phyloP scores from a whole-genome alignment of 768 basidiomycete genomes.

The Artomyces pyxidatus region DNA sequence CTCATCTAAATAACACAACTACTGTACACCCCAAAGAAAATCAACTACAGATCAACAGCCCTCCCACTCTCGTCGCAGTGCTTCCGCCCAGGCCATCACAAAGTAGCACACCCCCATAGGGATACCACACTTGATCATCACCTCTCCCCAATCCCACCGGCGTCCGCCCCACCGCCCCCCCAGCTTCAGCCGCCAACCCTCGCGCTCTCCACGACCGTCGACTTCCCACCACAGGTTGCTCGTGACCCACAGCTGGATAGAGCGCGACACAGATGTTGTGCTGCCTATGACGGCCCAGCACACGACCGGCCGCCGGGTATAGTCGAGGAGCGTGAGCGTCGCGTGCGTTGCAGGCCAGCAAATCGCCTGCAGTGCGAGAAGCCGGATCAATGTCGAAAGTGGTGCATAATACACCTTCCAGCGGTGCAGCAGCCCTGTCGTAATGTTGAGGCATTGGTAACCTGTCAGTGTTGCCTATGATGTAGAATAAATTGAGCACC shows the following conservation, averaged over 20 bases:
- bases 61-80: constrained; percentile 32
- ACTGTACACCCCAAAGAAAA: background rate
- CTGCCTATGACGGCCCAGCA: constrained; percentile 89
- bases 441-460: constrained; percentile 80
- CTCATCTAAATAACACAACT: too few species aligned
- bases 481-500: background rate
- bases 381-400: constrained; percentile 80
- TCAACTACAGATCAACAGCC: constrained; percentile 12
- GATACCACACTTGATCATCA: constrained; percentile 58
- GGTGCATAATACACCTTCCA: constrained; percentile 92
- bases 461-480: constrained; percentile 73
- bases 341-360: constrained; percentile 94
- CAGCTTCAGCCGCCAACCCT: constrained; percentile 14
- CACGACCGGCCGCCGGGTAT: constrained; percentile 64
- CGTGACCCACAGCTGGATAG: constrained; percentile 93
- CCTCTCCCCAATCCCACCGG: constrained; percentile 76
- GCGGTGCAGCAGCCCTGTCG: constrained; percentile 81
- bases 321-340: constrained; percentile 68
- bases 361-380: constrained; percentile 88
- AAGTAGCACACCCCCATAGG: constrained; percentile 72
- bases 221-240: constrained; percentile 54
- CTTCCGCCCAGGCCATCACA: constrained; percentile 66
- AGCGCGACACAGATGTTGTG: constrained; percentile 75
- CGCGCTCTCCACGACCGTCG: constrained; percentile 4
- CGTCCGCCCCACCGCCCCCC: constrained; percentile 46